Evolutionary conservation across 1,284 basidiomycete species (phyloP).

Genomic region (Violaceomyces palustris): DNA sequence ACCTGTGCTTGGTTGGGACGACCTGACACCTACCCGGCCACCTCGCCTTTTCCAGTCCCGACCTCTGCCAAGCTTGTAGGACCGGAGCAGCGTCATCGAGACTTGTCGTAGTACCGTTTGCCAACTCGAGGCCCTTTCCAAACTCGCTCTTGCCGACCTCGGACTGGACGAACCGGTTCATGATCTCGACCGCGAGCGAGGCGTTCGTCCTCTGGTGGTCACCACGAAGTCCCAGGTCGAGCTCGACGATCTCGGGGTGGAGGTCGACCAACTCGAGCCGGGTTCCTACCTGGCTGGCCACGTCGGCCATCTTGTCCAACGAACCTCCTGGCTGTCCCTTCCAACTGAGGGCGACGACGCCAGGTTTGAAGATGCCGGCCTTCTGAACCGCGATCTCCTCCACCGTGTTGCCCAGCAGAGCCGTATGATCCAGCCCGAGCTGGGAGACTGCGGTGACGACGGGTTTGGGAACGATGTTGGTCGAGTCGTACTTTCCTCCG

Average conservation of each 20-base stretch:
- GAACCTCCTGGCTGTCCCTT: conserved; percentile 73
- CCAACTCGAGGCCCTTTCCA: background rate
- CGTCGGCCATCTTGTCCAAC: conserved; percentile 63
- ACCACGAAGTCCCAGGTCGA: conserved; percentile 85
- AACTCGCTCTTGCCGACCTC: conserved; percentile 39
- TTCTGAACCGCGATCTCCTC: conserved; percentile 91
- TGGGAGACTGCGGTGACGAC: conserved; percentile 83
- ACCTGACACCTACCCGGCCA: conserved; percentile 1
- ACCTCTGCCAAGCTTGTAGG: no score
- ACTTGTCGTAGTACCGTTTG: conserved; percentile 30
- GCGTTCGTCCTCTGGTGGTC: conserved; percentile 86
- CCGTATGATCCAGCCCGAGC: conserved; percentile 89
- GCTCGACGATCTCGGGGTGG: conserved; percentile 17
- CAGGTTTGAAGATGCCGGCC: conserved; percentile 90
- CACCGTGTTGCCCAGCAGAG: conserved; percentile 82
- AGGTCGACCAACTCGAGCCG: conserved; percentile 15
- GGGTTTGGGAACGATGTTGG: conserved; percentile 88
- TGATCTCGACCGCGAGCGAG: conserved; percentile 73
- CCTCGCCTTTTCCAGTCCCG: no score
- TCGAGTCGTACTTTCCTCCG: conserved; percentile 90
- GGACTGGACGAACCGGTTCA: conserved; percentile 65
- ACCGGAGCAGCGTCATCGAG: conserved; percentile 32
- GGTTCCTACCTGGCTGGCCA: conserved; percentile 63
- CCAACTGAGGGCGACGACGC: conserved; percentile 79
- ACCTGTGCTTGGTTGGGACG: conserved; percentile 56